A percentile compares a stretch with the other conserved stretches of the same genome.
Conservation (phyloP, 1,284 basidiomycete species). For the Apiotrichum domesticum region DNA sequence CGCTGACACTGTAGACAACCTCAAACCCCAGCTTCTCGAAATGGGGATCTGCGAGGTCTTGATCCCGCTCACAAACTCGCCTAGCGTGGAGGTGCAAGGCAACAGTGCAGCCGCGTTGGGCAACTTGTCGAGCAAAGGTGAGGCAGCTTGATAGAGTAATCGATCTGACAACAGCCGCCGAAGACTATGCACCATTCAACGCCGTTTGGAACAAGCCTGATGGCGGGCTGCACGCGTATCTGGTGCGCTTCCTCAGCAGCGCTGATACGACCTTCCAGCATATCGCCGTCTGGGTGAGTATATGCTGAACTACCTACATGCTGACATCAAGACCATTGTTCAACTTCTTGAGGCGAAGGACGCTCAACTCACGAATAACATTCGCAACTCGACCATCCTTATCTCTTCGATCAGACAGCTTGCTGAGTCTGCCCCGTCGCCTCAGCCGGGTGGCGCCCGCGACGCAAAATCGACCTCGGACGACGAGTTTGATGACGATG, state of each 20-base stretch:
- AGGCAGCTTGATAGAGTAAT: neutral
- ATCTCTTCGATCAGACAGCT: conserved; percentile 79
- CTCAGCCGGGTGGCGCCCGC: conserved; percentile 38
- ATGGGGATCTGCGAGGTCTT: conserved; percentile 98
- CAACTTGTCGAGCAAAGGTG: conserved; percentile 92
- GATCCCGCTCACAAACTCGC: conserved; percentile 92
- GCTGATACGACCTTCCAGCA: conserved; percentile 99
- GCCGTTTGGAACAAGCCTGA: conserved; percentile 98
- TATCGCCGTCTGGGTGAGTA: conserved; percentile 81
- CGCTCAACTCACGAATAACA: conserved; percentile 80
- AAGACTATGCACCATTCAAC: conserved; percentile 97
- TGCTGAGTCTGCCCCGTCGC: conserved; percentile 66
- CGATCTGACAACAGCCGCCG: conserved; percentile 54
- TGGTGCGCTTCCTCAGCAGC: conserved; percentile 89
- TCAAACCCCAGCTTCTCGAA: conserved; percentile 91
- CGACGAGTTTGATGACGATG: conserved; percentile 68
- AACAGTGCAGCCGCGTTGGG: conserved; percentile 97
- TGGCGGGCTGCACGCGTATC: conserved; percentile 91
- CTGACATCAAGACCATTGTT: conserved; percentile 64
- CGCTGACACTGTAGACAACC: conserved; percentile 59
- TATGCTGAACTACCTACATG: neutral
- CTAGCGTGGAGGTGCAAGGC: conserved; percentile 96
- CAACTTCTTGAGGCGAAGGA: conserved; percentile 93
- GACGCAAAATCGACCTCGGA: conserved; percentile 41
- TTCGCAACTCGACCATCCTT: conserved; percentile 71